phyloP scores from a whole-genome alignment of 2,329 filamentous ascomycete species.

The Diplodia corticola region DNA sequence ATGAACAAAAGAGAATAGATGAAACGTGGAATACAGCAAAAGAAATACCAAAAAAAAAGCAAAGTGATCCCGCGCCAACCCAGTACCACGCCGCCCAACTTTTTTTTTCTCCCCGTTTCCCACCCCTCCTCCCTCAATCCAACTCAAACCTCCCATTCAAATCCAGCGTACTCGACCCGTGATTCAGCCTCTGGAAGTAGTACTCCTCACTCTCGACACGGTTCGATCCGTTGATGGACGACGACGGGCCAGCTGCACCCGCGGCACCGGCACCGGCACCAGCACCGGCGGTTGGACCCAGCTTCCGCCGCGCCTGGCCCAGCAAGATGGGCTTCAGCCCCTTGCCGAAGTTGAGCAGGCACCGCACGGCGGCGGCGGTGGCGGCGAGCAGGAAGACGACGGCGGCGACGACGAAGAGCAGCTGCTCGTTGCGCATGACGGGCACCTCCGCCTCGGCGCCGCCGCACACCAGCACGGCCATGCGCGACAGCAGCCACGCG shows the following conservation, averaged over 20 bases:
- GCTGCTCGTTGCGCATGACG: conserved; percentile 31
- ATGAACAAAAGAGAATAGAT: too few species aligned
- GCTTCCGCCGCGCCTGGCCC: not conserved
- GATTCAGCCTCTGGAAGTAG: not conserved
- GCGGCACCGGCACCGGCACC: too few species aligned
- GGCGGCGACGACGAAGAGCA: conserved; percentile 26
- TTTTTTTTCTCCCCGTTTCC: too few species aligned
- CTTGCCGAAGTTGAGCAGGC: conserved; percentile 30
- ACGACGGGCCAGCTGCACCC: too few species aligned
- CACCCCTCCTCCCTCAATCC: not conserved
- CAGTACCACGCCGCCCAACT: too few species aligned
- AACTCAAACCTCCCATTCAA: not conserved
- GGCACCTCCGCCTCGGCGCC: conserved; percentile 14
- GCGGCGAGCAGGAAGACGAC: conserved; percentile 23
- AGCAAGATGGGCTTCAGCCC: conserved; percentile 29
- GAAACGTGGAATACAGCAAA: too few species aligned
- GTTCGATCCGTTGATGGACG: too few species aligned
- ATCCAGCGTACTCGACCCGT: not conserved
- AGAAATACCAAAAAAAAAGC: not conserved
- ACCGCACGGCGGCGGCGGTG: conserved; percentile 24
- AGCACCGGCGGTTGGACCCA: not conserved
- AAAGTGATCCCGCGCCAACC: too few species aligned
- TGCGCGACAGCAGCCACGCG: conserved; percentile 28
- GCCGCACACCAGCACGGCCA: conserved; percentile 28
- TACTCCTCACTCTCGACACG: not conserved